phyloP scores from a whole-genome alignment of 257 asterid genomes.

The Plectranthus barbatus region DNA sequence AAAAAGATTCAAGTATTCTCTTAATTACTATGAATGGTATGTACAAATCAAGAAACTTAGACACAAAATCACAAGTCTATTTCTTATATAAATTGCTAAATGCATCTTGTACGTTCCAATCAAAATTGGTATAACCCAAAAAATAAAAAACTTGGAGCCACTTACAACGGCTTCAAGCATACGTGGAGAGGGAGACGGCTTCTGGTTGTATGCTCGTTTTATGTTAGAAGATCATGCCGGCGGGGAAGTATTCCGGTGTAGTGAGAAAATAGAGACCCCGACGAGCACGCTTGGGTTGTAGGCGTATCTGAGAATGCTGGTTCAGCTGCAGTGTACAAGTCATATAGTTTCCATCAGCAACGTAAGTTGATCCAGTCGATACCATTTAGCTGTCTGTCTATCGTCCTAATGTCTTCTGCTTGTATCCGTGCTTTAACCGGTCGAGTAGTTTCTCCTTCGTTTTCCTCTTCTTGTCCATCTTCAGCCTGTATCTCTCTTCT shows the following conservation, averaged over 20 bases:
- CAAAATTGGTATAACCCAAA: slow-evolving; percentile 25
- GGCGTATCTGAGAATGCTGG: slow-evolving; percentile 14
- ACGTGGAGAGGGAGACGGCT: neutral
- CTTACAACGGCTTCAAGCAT: slow-evolving; percentile 25
- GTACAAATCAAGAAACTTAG: slow-evolving; percentile 9
- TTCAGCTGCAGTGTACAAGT: slow-evolving; percentile 13
- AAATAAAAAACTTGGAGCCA: slow-evolving; percentile 18
- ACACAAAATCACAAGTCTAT: neutral
- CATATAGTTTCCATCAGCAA: slow-evolving; percentile 3
- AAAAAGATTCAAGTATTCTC: too few relatives aligned
- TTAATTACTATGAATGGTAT: slow-evolving; percentile 22
- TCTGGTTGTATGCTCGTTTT: slow-evolving; percentile 13
- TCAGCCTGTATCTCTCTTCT: slow-evolving; percentile 78
- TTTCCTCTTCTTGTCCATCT: slow-evolving; percentile 95
- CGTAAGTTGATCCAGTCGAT: neutral
- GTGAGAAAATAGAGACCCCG: slow-evolving; percentile 16
- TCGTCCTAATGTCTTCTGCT: slow-evolving; percentile 74
- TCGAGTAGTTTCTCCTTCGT: slow-evolving; percentile 64
- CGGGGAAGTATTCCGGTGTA: slow-evolving; percentile 14
- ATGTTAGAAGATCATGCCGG: slow-evolving; percentile 32
- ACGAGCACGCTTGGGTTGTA: neutral
- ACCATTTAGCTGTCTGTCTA: slow-evolving; percentile 27
- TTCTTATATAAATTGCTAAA: slow-evolving; percentile 6
- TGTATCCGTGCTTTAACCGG: slow-evolving; percentile 74
- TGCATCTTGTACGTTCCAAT: neutral